Evolutionary conservation across 2,329 filamentous ascomycete genomes (phyloP).

Genomic region (Plectosphaerella plurivora): DNA sequence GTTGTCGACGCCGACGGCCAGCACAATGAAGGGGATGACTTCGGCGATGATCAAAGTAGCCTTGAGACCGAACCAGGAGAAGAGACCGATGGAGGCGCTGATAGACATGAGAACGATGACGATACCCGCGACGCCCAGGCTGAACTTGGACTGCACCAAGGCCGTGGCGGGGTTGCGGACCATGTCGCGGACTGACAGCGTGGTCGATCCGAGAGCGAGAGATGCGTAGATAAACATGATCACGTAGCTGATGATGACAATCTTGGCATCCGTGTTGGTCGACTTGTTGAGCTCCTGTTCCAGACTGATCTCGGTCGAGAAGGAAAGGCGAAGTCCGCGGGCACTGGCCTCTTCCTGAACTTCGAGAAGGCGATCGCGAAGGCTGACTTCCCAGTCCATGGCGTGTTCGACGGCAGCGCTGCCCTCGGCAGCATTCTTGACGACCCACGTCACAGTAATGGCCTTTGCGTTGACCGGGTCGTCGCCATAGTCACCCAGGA

Average conservation of each 20-base stretch:
- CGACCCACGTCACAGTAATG: slow-evolving; percentile 89
- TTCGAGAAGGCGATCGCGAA: slow-evolving; percentile 70
- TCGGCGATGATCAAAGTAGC: slow-evolving; percentile 97
- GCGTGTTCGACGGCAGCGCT: slow-evolving; percentile 66
- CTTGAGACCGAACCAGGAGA: slow-evolving; percentile 87
- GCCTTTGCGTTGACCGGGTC: slow-evolving; percentile 71
- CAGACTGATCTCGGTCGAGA: slow-evolving; percentile 91
- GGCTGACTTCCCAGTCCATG: slow-evolving; percentile 82
- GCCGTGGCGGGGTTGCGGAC: slow-evolving; percentile 78
- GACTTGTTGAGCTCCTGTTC: slow-evolving; percentile 97
- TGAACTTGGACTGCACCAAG: slow-evolving; percentile 94
- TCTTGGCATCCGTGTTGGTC: slow-evolving; percentile 96
- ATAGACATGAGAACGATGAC: slow-evolving; percentile 97
- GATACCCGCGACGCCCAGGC: slow-evolving; percentile 90
- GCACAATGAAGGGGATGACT: slow-evolving; percentile 94
- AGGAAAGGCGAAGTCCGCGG: slow-evolving; percentile 81
- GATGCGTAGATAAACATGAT: slow-evolving; percentile 99
- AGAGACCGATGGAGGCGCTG: slow-evolving; percentile 88
- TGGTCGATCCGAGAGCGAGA: slow-evolving; percentile 83
- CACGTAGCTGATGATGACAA: slow-evolving; percentile 92
- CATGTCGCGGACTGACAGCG: slow-evolving; percentile 70
- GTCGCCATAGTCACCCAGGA: slow-evolving; percentile 75
- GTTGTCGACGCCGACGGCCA: slow-evolving; percentile 97
- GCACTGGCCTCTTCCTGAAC: slow-evolving; percentile 74
- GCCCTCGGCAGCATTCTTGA: slow-evolving; percentile 78